phyloP scores from a whole-genome alignment of 352 stramenopile species.

The Albugo laibachii region DNA sequence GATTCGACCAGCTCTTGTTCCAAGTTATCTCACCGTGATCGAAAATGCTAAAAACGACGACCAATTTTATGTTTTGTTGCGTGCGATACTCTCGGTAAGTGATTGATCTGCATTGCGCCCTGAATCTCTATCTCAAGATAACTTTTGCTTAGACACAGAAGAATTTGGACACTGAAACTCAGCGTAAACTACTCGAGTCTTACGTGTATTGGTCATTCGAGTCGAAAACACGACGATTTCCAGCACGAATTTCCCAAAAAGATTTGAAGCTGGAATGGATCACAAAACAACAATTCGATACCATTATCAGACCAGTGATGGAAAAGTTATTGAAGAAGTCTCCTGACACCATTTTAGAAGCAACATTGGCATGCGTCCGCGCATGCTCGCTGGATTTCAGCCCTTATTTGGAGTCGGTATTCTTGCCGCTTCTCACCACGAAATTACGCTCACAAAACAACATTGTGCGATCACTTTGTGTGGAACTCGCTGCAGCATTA shows the following conservation, averaged over 20 bases:
- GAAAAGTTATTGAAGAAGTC: conserved; percentile 70
- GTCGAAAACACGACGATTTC: conserved; percentile 33
- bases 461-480: conserved; percentile 33
- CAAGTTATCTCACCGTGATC: conserved; percentile 18
- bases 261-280: conserved; percentile 35
- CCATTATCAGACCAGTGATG: conserved; percentile 34
- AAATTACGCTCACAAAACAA: conserved; percentile 75
- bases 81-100: conserved; percentile 2
- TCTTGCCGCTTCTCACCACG: conserved; percentile 33
- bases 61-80: conserved; percentile 44
- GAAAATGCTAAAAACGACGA: conserved; percentile 14
- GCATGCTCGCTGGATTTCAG: conserved; percentile 43
- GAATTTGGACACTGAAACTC: not conserved
- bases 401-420: conserved; percentile 34
- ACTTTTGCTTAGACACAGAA: no score
- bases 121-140: conserved; percentile 9
- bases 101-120: conserved; percentile 9
- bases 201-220: conserved; percentile 68
- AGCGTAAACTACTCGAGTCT: conserved; percentile 25
- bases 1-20: conserved; percentile 17
- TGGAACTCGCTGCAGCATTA: conserved; percentile 27
- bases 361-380: conserved; percentile 23
- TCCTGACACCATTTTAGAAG: conserved; percentile 51
- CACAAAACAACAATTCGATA: conserved; percentile 36
- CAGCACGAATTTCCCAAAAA: conserved; percentile 9